phyloP scores from a whole-genome alignment of 1,284 basidiomycete genomes.

The Pascua guehoae region DNA sequence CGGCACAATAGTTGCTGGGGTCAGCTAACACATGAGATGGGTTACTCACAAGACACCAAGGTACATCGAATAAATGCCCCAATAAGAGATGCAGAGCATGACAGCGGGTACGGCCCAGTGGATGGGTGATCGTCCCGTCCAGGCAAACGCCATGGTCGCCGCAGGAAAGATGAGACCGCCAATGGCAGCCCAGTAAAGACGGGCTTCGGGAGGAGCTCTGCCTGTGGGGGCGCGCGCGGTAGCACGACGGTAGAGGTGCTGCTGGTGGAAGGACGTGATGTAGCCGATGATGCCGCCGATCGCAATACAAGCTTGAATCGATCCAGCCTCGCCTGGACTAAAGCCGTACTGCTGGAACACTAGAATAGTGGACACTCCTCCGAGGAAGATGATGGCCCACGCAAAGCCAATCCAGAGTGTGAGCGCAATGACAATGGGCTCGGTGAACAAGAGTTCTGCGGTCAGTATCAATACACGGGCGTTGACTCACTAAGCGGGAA shows the following conservation, averaged over 20 bases:
- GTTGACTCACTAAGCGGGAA: slow-evolving; percentile 34
- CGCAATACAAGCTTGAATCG: slow-evolving; percentile 28
- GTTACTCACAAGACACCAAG: slow-evolving; percentile 37
- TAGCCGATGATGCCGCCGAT: slow-evolving; percentile 68
- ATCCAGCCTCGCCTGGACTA: slow-evolving; percentile 30
- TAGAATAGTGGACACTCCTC: slow-evolving; percentile 32
- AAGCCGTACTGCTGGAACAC: slow-evolving; percentile 42
- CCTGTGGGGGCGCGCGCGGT: slow-evolving; percentile 30
- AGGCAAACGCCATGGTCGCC: slow-evolving; percentile 34
- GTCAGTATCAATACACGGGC: not conserved
- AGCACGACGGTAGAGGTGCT: slow-evolving; percentile 32
- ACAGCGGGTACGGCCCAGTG: slow-evolving; percentile 38
- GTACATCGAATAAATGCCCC: slow-evolving; percentile 40
- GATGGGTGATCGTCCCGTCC: slow-evolving; percentile 35
- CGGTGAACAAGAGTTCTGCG: slow-evolving; percentile 45
- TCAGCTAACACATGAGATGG: not conserved
- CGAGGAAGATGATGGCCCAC: slow-evolving; percentile 43
- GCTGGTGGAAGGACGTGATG: slow-evolving; percentile 57
- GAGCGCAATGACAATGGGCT: slow-evolving; percentile 51
- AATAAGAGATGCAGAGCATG: slow-evolving; percentile 29
- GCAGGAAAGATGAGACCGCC: slow-evolving; percentile 45
- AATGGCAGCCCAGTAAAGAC: slow-evolving; percentile 48
- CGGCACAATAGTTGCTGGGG: slow-evolving; percentile 40
- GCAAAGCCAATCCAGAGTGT: slow-evolving; percentile 51
- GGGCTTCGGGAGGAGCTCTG: slow-evolving; percentile 49